phyloP scores from a whole-genome alignment of 306 rosid species.

The Rosa persica region DNA sequence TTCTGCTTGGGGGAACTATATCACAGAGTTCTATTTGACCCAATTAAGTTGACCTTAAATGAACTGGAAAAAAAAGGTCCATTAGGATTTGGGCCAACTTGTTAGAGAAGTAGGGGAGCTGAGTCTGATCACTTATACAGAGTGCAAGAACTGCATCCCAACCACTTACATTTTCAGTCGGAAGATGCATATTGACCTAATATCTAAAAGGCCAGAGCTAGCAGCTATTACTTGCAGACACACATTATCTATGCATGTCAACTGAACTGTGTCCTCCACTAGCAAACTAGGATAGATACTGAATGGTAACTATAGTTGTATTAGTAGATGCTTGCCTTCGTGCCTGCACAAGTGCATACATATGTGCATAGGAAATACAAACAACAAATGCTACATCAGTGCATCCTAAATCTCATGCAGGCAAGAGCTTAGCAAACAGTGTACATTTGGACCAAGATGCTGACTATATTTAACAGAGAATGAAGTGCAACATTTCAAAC shows the following conservation, averaged over 20 bases:
- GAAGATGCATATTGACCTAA: background rate
- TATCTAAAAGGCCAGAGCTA: background rate
- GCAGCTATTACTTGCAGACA: constrained; percentile 1
- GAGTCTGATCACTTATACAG: background rate
- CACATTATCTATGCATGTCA: background rate
- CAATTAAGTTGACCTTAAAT: background rate
- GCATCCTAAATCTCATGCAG: background rate
- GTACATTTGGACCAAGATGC: background rate
- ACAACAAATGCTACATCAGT: background rate
- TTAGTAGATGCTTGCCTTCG: too few species aligned
- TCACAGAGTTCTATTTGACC: background rate
- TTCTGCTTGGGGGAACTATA: background rate
- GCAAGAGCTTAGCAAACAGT: background rate
- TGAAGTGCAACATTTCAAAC: constrained; percentile 7
- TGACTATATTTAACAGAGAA: constrained; percentile 3
- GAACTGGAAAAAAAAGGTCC: background rate
- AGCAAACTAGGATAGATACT: background rate
- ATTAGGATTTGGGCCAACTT: background rate
- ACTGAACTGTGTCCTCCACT: background rate
- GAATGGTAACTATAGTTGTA: too few species aligned
- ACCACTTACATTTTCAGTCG: background rate
- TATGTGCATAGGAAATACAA: background rate
- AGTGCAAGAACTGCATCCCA: background rate
- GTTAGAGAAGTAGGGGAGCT: background rate
- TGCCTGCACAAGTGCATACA: background rate